A percentile compares a stretch with the other conserved stretches of the same genome.
Conservation (phyloP, 192 early-diverging fungal species). For the Thoreauomyces humboldtii region DNA sequence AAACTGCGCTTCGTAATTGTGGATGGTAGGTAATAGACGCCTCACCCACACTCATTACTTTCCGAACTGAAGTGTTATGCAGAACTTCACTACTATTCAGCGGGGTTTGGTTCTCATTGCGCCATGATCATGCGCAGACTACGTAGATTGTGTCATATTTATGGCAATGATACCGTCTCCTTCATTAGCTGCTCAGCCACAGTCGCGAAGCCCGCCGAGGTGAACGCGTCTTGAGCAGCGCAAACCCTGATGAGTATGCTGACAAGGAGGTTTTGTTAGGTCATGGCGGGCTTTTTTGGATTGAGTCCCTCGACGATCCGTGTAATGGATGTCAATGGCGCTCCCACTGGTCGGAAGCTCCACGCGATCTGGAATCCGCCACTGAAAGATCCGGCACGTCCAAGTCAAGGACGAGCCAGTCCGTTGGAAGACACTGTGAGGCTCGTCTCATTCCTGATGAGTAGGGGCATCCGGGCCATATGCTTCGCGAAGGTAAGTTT, state of each 20-base stretch:
- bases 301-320: conserved; percentile 14
- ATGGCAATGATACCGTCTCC: conserved; percentile 45
- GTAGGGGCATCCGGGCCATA: conserved; percentile 17
- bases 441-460: conserved; percentile 15
- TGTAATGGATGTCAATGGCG: conserved; percentile 30
- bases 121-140: conserved; percentile 65
- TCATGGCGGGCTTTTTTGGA: conserved; percentile 42
- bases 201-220: conserved; percentile 54
- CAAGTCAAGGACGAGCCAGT: conserved; percentile 21
- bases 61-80: too few relatives aligned
- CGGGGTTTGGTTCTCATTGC: conserved; percentile 64
- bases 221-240: conserved; percentile 3
- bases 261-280: conserved; percentile 18
- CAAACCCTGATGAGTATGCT: not conserved
- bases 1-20: conserved; percentile 63
- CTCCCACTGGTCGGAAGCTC: conserved; percentile 40
- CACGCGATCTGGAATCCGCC: conserved; percentile 46
- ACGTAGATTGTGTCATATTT: conserved; percentile 47
- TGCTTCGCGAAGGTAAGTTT: conserved; percentile 46
- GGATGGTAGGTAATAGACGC: conserved; percentile 47
- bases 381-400: conserved; percentile 6
- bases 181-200: conserved; percentile 78
- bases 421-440: conserved; percentile 22
- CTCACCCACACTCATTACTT: too few relatives aligned
- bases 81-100: conserved; percentile 73